phyloP scores from a whole-genome alignment of 805 yeast species.

The Sungouiozyma intestinalis region DNA sequence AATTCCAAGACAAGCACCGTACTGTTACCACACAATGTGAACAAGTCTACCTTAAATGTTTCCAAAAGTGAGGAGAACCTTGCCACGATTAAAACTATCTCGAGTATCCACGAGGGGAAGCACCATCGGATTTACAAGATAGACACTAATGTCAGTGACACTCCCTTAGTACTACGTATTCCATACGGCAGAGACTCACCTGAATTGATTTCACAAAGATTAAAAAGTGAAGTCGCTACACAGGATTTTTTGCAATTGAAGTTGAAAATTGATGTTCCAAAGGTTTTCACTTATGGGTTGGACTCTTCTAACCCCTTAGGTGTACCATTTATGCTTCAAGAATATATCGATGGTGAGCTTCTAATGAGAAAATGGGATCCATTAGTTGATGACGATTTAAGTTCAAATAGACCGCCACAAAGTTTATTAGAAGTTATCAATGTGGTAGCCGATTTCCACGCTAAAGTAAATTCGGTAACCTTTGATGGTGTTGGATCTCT shows the following conservation, averaged over 20 bases:
- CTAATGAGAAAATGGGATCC: conserved; percentile 92
- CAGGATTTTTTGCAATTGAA: conserved; percentile 67
- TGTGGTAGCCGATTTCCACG: conserved; percentile 62
- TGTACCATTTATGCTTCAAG: conserved; percentile 73
- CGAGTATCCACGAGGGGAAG: conserved; percentile 87
- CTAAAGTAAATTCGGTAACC: conserved; percentile 40
- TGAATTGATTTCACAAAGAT: conserved; percentile 49
- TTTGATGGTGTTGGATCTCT: conserved; percentile 75
- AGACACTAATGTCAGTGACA: conserved; percentile 44
- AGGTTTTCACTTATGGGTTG: conserved; percentile 55
- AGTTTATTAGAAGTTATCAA: conserved; percentile 51
- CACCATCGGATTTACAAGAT: conserved; percentile 82
- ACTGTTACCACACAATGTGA: conserved; percentile 40
- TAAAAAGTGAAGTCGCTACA: conserved; percentile 89
- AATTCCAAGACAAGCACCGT: conserved; percentile 34
- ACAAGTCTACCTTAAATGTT: conserved; percentile 34
- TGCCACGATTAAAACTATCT: conserved; percentile 53
- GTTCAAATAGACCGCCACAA: conserved; percentile 35
- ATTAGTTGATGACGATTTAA: conserved; percentile 44
- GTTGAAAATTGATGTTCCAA: conserved; percentile 61
- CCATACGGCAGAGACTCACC: conserved; percentile 75
- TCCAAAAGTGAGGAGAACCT: conserved; percentile 32
- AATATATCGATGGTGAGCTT: conserved; percentile 65
- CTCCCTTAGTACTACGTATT: conserved; percentile 62
- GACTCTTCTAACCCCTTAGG: conserved; percentile 51